These are phyloP conservation scores for Colletotrichum melonis DNA, from an alignment of 2,329 filamentous ascomycete genomes.

Conservation along the genomic window DNA sequence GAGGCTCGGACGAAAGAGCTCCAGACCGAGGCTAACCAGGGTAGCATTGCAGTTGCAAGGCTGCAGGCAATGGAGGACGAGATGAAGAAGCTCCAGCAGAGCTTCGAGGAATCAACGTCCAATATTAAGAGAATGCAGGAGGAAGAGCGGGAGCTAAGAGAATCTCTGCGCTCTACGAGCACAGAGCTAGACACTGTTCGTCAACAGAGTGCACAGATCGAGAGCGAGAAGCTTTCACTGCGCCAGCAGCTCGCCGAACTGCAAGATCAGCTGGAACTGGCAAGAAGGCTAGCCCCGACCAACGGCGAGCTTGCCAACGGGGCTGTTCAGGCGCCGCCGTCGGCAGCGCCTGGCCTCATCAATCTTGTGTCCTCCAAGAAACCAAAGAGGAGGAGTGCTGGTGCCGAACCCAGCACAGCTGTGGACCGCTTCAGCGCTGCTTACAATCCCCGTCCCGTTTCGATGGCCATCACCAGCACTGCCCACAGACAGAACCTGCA, in stretches of 20 bases:
- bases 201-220: conserved; percentile 78
- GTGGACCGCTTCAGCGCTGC: conserved; percentile 90
- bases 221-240: conserved; percentile 86
- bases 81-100: conserved; percentile 90
- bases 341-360: conserved; percentile 82
- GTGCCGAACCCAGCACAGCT: conserved; percentile 81
- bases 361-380: conserved; percentile 98
- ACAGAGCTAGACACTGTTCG: conserved; percentile 84
- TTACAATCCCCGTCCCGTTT: conserved; percentile 95
- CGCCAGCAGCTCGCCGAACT: conserved; percentile 90
- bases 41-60: conserved; percentile 92
- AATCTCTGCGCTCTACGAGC: conserved; percentile 82
- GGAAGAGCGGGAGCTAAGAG: conserved; percentile 87
- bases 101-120: conserved; percentile 88
- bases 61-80: conserved; percentile 94
- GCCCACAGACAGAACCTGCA: conserved; percentile 78
- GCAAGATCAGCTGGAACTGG: conserved; percentile 91
- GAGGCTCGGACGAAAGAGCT: conserved; percentile 93
- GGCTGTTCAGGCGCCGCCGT: conserved; percentile 55
- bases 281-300: conserved; percentile 80
- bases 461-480: conserved; percentile 85
- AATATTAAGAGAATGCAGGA: conserved; percentile 96
- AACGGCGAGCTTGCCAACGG: conserved; percentile 69
- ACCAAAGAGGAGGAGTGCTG: conserved; percentile 92
- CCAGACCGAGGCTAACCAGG: conserved; percentile 96